Evolutionary conservation across 306 rosid species (phyloP).

Genomic region (Medicago truncatula): MtrunA17r5.0-ANR NC_053047.1:4872501-4873000

Average conservation of each 20-base stretch:
- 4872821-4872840: not conserved
- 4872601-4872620: not conserved
- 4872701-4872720: not conserved
- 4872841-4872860: slow-evolving; percentile 4
- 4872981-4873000: slow-evolving; percentile 28
- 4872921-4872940: slow-evolving; percentile 22
- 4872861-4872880: slow-evolving; percentile 19
- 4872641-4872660: slow-evolving; percentile 17
- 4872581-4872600: not conserved
- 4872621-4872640: slow-evolving; percentile 24
- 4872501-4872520: slow-evolving; percentile 43
- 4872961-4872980: too few relatives aligned
- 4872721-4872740: slow-evolving; percentile 18
- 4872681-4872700: not conserved
- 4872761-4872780: slow-evolving; percentile 10
- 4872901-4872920: slow-evolving; percentile 42
- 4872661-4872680: not conserved
- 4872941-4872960: slow-evolving; percentile 8
- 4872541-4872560: slow-evolving; percentile 21
- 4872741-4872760: not conserved
- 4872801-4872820: slow-evolving; percentile 21
- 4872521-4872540: slow-evolving; percentile 34
- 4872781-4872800: slow-evolving; percentile 26
- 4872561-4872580: not conserved
- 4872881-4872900: not conserved